Base-by-base conservation (phyloP, 176 grass and related monocot species). In the Aegilops speltoides region DNA sequence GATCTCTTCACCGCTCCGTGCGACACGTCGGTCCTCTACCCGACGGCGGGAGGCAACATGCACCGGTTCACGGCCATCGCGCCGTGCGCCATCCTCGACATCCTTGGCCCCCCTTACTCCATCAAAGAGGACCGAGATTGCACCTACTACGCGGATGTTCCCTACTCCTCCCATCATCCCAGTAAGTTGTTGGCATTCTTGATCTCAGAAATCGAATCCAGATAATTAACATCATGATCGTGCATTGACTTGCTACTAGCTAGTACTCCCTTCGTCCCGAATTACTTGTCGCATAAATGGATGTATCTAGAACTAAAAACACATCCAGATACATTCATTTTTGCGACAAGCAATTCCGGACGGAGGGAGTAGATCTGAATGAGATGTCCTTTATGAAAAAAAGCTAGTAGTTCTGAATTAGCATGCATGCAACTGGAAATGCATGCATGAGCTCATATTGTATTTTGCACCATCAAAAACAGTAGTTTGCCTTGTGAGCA, bases 81-180 rank as follows among this genome's bases (percentile, higher is more conserved):
- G 0, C 68, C 90, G 0, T 98, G 96, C 3, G 96, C 89, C 0
- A 46, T 98, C 22, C 84, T 98, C 6, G 96, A 98, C 50, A 60
- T 98, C 52, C 87, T 92, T 9, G 93, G 96, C 0, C 96, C 96
- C 0, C 96, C 96, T 2, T 98, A 98, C 85, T 94, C 93, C 33
- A 85, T 82, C 0, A 82, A 89, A 19, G 93, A 98, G 56, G 93
- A 71, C 29, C 90, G 93, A 4, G 93, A 98, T 43, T 96, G 94
- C 89, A 96, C 93, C 0, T 96, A 98, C 77, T 98, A 96, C 79
- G 43, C 48, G 0, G 90, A 94, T 52, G 70, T 84, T 52, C 86
- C 90, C 15, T 91, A 85, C 50, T 54, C 50, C 76, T 77, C 76
- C 8, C 32, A 46, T 22, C 38, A 68, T 78, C 29, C 76, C n/a